These are phyloP conservation scores for Eucalyptus polybractea DNA, from an alignment of 345 rosid genomes.

Conservation along the genomic window DNA sequence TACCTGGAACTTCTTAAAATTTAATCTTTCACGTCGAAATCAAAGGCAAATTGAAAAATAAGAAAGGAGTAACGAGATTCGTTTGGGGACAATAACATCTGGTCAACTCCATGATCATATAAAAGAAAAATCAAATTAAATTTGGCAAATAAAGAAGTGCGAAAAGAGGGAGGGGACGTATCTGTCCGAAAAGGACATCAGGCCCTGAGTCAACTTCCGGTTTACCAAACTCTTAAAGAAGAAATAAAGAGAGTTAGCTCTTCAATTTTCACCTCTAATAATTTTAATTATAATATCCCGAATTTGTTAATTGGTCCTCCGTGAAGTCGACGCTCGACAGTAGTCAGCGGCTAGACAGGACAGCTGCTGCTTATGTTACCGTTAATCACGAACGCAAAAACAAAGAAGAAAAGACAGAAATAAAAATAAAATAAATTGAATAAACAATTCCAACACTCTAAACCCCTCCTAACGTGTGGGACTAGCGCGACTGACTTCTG, in stretches of 20 bases:
- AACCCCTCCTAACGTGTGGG: no score
- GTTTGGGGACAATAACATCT: background rate
- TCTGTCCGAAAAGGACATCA: background rate
- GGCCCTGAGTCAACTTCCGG: background rate
- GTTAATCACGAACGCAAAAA: background rate
- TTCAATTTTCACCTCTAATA: background rate
- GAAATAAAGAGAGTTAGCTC: background rate
- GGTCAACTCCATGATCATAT: background rate
- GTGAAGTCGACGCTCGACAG: background rate
- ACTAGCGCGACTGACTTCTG: background rate
- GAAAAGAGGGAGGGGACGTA: background rate
- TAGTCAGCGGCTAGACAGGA: background rate
- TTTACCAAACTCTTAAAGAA: background rate
- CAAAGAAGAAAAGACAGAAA: background rate
- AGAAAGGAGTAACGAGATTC: background rate
- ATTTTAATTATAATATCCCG: fast-evolving
- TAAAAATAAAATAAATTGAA: background rate
- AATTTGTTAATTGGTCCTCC: background rate
- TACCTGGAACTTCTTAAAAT: background rate
- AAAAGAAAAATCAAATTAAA: background rate
- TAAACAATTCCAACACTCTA: background rate
- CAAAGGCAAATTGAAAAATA: background rate
- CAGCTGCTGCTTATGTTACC: background rate
- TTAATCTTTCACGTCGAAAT: background rate
- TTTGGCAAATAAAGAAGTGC: background rate